Evolutionary conservation across 257 asterid genomes (phyloP), one percentile per base, ranked within the genome.

Genomic region (Fraxinus pennsylvanica): DNA sequence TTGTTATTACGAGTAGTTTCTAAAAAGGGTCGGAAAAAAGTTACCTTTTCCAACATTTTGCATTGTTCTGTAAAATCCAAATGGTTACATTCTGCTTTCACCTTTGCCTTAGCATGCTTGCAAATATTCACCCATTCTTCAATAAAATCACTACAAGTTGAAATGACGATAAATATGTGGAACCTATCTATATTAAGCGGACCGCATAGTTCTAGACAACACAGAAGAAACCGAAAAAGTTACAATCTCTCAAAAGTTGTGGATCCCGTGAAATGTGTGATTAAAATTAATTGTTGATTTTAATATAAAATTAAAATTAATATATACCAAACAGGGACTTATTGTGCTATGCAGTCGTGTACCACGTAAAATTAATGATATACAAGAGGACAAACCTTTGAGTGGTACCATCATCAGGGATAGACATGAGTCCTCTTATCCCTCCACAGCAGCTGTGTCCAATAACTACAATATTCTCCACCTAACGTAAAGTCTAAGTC

Each of bases 401-500:
- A 15, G 88, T 86, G 81, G 91, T 47, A 61, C 94, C 98, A 85
- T 94, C 98, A 30, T 94, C 98, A 75, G 96, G 91, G 79, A 89
- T 85, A 57, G 97, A 90, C 97, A 94, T 88, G 61, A 94, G 96
- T 5, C 97, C 98, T 84, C 85, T 94, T 75, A 94, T 94, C 82
- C 98, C 98, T 72, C 98, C 98, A 81, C 98, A 94, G 52, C 96
- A 84, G 90, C 98, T 92, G 87, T 92, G 98, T 29, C 98, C 98
- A 68, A 93, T 89, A 65, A 91, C 96, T 79, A 94, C 72, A 79
- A 94, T 92, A 83, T 86, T 90, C 94, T 92, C 96, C 81, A 94
- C 96, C 98, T 94, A 82, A 77, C 72, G 81, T 36, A 54, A 73
- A 68, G 65, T 45, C 50, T 15, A 74, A 41, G 6, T 27, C 79